Conservation (phyloP, 768 basidiomycete species). For the Porpolomopsis calyptriformis region DNA sequence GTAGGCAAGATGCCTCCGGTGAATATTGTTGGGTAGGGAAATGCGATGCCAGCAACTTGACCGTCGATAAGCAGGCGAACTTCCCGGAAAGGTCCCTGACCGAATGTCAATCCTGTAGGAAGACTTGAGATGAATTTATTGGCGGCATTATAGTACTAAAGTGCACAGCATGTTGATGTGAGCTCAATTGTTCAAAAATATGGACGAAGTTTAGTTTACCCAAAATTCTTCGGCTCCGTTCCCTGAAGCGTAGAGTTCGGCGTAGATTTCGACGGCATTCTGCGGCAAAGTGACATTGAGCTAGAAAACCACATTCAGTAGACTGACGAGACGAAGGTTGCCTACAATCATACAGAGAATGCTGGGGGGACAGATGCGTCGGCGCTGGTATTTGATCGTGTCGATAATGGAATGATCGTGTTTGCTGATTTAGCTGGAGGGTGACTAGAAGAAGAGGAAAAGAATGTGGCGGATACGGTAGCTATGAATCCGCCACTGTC, state of each 20-base stretch:
- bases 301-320: conserved; percentile 22
- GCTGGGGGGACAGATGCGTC: conserved; percentile 67
- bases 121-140: conserved; percentile 47
- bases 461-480: conserved; percentile 61
- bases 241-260: conserved; percentile 61
- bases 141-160: conserved; percentile 58
- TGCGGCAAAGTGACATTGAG: conserved; percentile 57
- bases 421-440: conserved; percentile 53
- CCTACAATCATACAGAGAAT: conserved; percentile 42
- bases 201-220: conserved; percentile 28
- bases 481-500: conserved; percentile 32
- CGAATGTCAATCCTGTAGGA: conserved; percentile 33
- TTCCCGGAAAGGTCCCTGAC: conserved; percentile 42
- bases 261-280: conserved; percentile 57
- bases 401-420: conserved; percentile 60
- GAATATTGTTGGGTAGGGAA: conserved; percentile 54
- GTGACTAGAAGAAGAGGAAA: conserved; percentile 42
- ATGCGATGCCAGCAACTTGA: conserved; percentile 35
- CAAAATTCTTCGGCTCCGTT: conserved; percentile 62
- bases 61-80: conserved; percentile 38
- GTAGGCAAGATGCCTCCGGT: conserved; percentile 66
- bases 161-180: background rate
- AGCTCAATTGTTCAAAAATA: background rate
- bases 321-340: no score
- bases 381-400: conserved; percentile 49